Conservation (phyloP, 805 yeast species). For the Candida suzukii region DNA sequence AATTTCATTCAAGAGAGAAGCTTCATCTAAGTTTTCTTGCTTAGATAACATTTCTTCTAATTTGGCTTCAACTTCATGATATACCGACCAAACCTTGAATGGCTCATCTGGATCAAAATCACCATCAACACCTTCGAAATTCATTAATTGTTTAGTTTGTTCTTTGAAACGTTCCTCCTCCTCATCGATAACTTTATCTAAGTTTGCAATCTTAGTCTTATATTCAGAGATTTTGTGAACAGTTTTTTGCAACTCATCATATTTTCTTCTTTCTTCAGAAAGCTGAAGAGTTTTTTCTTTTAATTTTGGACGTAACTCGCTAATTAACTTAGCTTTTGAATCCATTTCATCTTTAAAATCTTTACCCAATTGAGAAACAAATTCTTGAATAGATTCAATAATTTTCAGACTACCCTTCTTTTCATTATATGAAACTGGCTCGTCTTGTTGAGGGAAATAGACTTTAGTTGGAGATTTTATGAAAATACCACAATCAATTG, state of each 20-base stretch:
- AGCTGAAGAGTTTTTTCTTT: constrained; percentile 50
- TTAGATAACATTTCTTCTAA: constrained; percentile 19
- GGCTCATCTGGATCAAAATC: constrained; percentile 87
- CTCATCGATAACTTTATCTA: constrained; percentile 55
- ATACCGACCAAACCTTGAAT: constrained; percentile 61
- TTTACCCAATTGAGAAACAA: constrained; percentile 43
- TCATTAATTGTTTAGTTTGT: constrained; percentile 24
- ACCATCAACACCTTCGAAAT: constrained; percentile 17
- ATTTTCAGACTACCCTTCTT: constrained; percentile 30
- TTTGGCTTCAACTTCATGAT: constrained; percentile 41
- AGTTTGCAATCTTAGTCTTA: constrained; percentile 48
- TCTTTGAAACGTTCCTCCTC: constrained; percentile 52
- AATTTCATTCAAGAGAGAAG: neutral
- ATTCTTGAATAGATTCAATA: constrained; percentile 42
- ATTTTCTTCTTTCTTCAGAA: constrained; percentile 37
- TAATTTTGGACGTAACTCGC: constrained; percentile 45
- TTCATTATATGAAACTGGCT: constrained; percentile 2
- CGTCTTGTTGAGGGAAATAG: neutral
- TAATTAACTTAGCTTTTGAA: constrained; percentile 44
- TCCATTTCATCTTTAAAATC: constrained; percentile 55
- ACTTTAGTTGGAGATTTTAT: constrained; percentile 17
- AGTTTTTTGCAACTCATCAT: constrained; percentile 45
- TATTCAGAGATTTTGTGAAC: constrained; percentile 38
- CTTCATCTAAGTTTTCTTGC: constrained; percentile 1
- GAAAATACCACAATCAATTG: constrained; percentile 77